Base-by-base conservation (phyloP, 2,329 filamentous ascomycete genomes). In the Diaporthe sp. region DNA sequence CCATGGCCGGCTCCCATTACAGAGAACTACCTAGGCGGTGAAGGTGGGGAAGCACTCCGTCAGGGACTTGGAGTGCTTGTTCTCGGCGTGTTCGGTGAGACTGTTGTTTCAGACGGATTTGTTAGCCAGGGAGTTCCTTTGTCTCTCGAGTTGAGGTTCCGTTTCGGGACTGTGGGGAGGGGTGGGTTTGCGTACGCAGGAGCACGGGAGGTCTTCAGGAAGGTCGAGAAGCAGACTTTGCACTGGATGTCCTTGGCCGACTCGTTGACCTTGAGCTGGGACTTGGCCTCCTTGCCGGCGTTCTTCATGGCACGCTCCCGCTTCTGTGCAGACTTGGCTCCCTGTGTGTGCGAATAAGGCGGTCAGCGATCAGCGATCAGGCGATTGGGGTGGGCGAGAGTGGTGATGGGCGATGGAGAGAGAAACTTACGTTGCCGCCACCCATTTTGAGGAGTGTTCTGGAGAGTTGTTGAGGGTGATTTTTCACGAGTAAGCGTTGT, bases 211-310 rank as follows among this genome's bases (percentile, higher is more conserved):
- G 94, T 96, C 87, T 93, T 93, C 79, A 95, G 89, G 87, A 96
- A 95, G 42, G 93, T 94, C 80, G 93, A 90, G 85, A 92, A 94
- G 93, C 94, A 96, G 81, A 92, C 88, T 79, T 90, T 86, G 89
- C 94, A 96, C 84, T 94, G 92, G 84, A 95, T 94, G 82, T 90
- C 92, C 87, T 92, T 94, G 76, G 94, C 94, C 79, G 92, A 88
- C 80, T 90, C 88, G 86, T 95, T 95, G 79, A 87, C 85, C 86
- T 94, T 94, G 82, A 92, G 88, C 85, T 94, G 92, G 78, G 92
- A 94, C 86, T 92, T 93, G 78, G 90, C 89, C 73, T 83, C 84
- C 71, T 84, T 85, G 82, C 88, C 90, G 78, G 83, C 83, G 78
- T 93, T 90, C 85, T 94, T 93, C 78, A 87, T 87, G 83, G 92